Percentiles rank a stretch among this genome's conserved stretches.
Evolutionary conservation across 345 rosid species (phyloP).

Genomic region (Bretschneidera sinensis): DNA sequence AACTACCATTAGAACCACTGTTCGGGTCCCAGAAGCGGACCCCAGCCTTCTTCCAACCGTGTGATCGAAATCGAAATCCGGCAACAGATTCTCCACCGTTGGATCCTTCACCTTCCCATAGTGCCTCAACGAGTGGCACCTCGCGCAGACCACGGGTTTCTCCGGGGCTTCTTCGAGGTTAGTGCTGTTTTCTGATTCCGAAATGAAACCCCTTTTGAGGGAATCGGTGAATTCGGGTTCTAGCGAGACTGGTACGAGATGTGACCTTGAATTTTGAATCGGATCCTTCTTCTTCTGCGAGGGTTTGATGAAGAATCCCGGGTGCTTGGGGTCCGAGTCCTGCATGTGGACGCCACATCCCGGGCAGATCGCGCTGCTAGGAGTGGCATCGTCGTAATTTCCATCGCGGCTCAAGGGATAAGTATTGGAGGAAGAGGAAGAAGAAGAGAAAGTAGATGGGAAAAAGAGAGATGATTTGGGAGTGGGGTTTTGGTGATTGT

Average conservation of each 20-base stretch:
- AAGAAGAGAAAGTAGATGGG: slow-evolving; percentile 27
- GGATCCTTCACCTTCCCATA: slow-evolving; percentile 89
- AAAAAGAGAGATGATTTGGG: slow-evolving; percentile 15
- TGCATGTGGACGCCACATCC: slow-evolving; percentile 95
- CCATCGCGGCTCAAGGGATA: slow-evolving; percentile 66
- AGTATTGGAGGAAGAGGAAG: slow-evolving; percentile 15
- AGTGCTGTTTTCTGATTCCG: slow-evolving; percentile 30
- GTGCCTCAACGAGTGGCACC: slow-evolving; percentile 87
- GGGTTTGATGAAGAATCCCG: slow-evolving; percentile 74
- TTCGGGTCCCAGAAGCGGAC: slow-evolving; percentile 59
- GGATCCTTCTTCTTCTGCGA: slow-evolving; percentile 29
- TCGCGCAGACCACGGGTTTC: slow-evolving; percentile 70
- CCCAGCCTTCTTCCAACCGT: slow-evolving; percentile 73
- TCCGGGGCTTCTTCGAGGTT: slow-evolving; percentile 9
- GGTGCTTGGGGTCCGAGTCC: slow-evolving; percentile 54
- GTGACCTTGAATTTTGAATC: slow-evolving; percentile 20
- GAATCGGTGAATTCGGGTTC: slow-evolving; percentile 54
- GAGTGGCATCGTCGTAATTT: slow-evolving; percentile 58
- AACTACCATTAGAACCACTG: slow-evolving; percentile 78
- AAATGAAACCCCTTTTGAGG: slow-evolving; percentile 52
- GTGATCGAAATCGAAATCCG: slow-evolving; percentile 86
- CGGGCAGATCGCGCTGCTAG: slow-evolving; percentile 60
- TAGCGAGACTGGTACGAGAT: slow-evolving; percentile 47
- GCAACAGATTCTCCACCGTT: slow-evolving; percentile 74
- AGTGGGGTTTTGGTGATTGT: slow-evolving; percentile 1